Base-by-base conservation (phyloP, 306 rosid genomes). In the Trifolium fragiferum region DNA sequence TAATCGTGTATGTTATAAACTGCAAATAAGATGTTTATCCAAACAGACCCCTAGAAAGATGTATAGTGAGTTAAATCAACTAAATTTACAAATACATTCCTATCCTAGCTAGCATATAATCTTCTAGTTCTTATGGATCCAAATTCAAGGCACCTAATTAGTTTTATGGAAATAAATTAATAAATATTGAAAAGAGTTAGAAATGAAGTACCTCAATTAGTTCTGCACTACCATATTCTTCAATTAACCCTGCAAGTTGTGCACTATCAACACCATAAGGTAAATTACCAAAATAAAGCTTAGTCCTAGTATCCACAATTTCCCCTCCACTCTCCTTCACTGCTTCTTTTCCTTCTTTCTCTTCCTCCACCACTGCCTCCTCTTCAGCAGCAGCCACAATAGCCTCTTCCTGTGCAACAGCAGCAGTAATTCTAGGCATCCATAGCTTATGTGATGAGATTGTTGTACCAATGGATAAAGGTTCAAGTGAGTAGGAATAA, bases 211-310 rank as follows among this genome's bases (percentile, higher is more conserved):
- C 99, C 99, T 94, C 98, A 73, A 92, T 83, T 16, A 92, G 87
- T 81, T 92, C 98, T 2, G 99, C 93, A 44, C 91, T 87, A 14
- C 87, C 96, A 40, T 79, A 75, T 2, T 90, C 96, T 81, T 95
- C 89, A 76, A 95, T 87, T 3, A 95, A 58, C n/a, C 90, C 99
- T 9, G 98, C 97, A 75, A 95, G 99, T 78, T 87, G 91, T 13
- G 99, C 89, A 70, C 99, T 95, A 33, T 95, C 99, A 66, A 95
- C 96, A 73, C 96, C 87, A 19, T 92, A 95, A 53, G 98, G 98
- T 86, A 95, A 76, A 82, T 95, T 95, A 59, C 99, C 99, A 85
- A 95, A 85, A 82, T 95, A 95, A 64, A 95, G 98, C 84, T 95
- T 95, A 9, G 99, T 67, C 7, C 21, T 60, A 47, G 73, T 27